A percentile compares a stretch with the other conserved stretches of the same genome.
Evolutionary conservation across 441 rosid species (phyloP).

Genomic region (Adansonia madagascariensis): DNA sequence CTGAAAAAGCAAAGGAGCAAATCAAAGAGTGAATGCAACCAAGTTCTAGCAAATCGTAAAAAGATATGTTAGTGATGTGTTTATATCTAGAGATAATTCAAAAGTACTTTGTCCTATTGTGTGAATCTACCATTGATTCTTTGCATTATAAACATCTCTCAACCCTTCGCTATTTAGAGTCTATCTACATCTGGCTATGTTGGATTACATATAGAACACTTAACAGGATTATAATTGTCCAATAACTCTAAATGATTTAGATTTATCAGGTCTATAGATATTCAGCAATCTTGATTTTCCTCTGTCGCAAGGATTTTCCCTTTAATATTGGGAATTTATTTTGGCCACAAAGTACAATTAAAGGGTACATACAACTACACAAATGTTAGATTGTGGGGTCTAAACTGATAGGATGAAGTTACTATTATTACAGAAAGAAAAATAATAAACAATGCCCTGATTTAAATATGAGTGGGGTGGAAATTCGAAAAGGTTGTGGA

Average conservation of each 20-base stretch:
- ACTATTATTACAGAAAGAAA: background rate
- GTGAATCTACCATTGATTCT: no score
- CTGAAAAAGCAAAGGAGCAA: background rate
- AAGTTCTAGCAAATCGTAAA: no score
- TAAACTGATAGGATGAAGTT: background rate
- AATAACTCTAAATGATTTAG: background rate
- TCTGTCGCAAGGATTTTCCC: background rate
- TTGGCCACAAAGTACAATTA: background rate
- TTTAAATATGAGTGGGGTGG: background rate
- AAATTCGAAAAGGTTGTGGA: slow-evolving; percentile 19
- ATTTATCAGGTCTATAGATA: background rate
- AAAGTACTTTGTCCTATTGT: no score
- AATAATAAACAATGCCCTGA: background rate
- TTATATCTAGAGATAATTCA: no score
- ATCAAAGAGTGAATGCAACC: background rate
- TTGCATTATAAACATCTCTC: no score
- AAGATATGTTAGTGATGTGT: no score
- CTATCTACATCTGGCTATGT: no score
- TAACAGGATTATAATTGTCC: no score
- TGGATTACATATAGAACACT: no score
- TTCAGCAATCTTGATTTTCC: background rate
- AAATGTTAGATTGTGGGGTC: slow-evolving; percentile 10
- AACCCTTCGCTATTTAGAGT: no score
- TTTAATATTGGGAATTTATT: background rate
- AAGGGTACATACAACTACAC: background rate